Percentiles rank a stretch among this genome's conserved stretches.
These are phyloP conservation scores for Sechiopsis laciniata DNA, from an alignment of 306 rosid genomes.

Conservation along the genomic window DNA sequence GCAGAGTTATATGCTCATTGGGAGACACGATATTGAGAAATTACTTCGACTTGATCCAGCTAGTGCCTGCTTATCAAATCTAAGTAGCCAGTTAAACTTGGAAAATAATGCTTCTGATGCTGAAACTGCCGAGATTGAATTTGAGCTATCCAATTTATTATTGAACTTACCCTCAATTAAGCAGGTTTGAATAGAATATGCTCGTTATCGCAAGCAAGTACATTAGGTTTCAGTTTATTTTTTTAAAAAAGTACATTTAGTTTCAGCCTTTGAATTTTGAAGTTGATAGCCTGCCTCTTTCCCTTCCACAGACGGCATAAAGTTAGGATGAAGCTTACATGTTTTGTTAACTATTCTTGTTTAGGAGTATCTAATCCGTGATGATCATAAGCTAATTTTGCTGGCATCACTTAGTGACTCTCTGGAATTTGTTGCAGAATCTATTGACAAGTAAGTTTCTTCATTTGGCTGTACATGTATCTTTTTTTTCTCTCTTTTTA, in stretches of 20 bases:
- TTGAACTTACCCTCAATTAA: constrained; percentile 75
- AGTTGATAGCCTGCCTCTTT: background rate
- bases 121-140: constrained; percentile 72
- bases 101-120: constrained; percentile 53
- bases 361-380: constrained; percentile 94
- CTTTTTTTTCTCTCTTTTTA: background rate
- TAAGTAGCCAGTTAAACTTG: constrained; percentile 40
- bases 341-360: constrained; percentile 22
- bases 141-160: constrained; percentile 61
- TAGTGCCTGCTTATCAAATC: constrained; percentile 64
- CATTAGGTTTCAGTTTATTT: background rate
- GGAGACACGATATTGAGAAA: constrained; percentile 92
- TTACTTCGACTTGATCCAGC: constrained; percentile 83
- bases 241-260: background rate
- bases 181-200: constrained; percentile 56
- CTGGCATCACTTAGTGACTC: constrained; percentile 98
- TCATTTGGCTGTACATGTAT: constrained; percentile 4
- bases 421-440: constrained; percentile 90
- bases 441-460: constrained; percentile 80
- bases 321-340: constrained; percentile 8
- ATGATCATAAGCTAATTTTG: constrained; percentile 88
- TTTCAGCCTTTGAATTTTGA: background rate
- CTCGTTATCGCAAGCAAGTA: constrained; percentile 11
- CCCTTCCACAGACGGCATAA: constrained; percentile 5
- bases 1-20: constrained; percentile 98